A percentile compares a stretch with the other conserved stretches of the same genome.
phyloP scores from a whole-genome alignment of 768 basidiomycete species.

The Tubosaeta sp. region DNA sequence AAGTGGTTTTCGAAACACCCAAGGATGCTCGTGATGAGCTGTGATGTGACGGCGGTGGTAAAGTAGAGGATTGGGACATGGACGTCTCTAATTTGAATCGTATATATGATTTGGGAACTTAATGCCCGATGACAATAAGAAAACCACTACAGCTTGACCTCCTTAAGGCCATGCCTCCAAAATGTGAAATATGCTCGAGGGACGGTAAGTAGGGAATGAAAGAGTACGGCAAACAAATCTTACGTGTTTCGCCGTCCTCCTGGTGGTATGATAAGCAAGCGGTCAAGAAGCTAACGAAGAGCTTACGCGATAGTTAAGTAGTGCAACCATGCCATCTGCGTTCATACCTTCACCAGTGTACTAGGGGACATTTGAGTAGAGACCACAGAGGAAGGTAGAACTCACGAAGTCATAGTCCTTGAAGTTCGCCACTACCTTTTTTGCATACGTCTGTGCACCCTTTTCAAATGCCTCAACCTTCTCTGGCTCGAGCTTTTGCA shows the following conservation, averaged over 20 bases:
- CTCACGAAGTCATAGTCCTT: conserved; percentile 92
- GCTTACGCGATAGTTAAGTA: conserved; percentile 88
- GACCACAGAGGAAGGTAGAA: neutral
- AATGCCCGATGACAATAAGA: neutral
- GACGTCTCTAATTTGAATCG: conserved; percentile 20
- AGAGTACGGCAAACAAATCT: conserved; percentile 25
- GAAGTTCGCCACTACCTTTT: conserved; percentile 87
- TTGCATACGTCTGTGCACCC: conserved; percentile 69
- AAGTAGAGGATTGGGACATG: conserved; percentile 15
- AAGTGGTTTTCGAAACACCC: conserved; percentile 25
- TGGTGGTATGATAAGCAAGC: conserved; percentile 26
- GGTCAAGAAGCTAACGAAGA: neutral
- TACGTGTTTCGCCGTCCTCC: conserved; percentile 82
- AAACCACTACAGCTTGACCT: conserved; percentile 55
- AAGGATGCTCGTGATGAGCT: conserved; percentile 28
- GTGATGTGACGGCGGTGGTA: conserved; percentile 14
- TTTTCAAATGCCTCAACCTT: conserved; percentile 77
- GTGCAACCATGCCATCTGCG: conserved; percentile 88
- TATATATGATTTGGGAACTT: conserved; percentile 13
- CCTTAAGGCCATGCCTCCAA: conserved; percentile 94
- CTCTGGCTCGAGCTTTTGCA: conserved; percentile 50
- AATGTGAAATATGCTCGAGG: conserved; percentile 80
- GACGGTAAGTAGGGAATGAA: conserved; percentile 4
- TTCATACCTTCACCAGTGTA: conserved; percentile 74
- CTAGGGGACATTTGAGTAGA: conserved; percentile 31